A percentile compares a stretch with the other conserved stretches of the same genome.
Evolutionary conservation across 1,139 yeast species (phyloP).

Genomic region (Cylindricascospora bacillispora): DNA sequence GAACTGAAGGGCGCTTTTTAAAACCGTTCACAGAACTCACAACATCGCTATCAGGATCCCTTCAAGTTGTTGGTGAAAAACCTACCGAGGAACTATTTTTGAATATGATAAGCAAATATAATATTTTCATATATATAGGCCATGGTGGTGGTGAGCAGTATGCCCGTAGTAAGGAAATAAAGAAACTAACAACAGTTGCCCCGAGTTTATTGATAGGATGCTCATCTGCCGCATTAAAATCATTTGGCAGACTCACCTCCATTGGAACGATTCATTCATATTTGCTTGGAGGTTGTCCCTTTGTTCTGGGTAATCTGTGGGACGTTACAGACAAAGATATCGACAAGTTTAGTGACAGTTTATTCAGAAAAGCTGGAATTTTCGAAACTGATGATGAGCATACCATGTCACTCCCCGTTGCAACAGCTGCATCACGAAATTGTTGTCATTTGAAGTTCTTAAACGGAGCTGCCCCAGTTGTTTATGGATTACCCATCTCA

Average conservation of each 20-base stretch:
- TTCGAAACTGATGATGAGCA: constrained; percentile 3
- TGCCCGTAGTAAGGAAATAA: constrained; percentile 39
- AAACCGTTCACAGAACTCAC: constrained; percentile 29
- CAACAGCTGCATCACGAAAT: constrained; percentile 46
- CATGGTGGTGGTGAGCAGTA: constrained; percentile 95
- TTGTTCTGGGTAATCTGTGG: constrained; percentile 83
- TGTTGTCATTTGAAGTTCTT: constrained; percentile 51
- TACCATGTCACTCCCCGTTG: constrained; percentile 17
- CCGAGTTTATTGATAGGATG: constrained; percentile 82
- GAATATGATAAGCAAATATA: constrained; percentile 29
- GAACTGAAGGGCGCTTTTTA: constrained; percentile 54
- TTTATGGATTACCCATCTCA: constrained; percentile 57
- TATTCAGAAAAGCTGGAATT: constrained; percentile 55
- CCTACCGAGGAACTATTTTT: constrained; percentile 47
- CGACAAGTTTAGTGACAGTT: constrained; percentile 54
- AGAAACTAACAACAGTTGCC: constrained; percentile 36
- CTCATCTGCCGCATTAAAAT: constrained; percentile 63
- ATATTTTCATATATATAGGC: constrained; percentile 71
- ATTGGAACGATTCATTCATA: constrained; percentile 69
- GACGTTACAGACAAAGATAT: constrained; percentile 95
- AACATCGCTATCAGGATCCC: constrained; percentile 32
- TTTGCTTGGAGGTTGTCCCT: constrained; percentile 67
- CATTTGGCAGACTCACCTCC: constrained; percentile 53
- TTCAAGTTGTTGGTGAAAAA: constrained; percentile 37
- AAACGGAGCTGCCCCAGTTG: constrained; percentile 74